Base-by-base conservation (phyloP, 225 moss, liverwort and hornwort genomes). In the Marchantia paleacea region DNA sequence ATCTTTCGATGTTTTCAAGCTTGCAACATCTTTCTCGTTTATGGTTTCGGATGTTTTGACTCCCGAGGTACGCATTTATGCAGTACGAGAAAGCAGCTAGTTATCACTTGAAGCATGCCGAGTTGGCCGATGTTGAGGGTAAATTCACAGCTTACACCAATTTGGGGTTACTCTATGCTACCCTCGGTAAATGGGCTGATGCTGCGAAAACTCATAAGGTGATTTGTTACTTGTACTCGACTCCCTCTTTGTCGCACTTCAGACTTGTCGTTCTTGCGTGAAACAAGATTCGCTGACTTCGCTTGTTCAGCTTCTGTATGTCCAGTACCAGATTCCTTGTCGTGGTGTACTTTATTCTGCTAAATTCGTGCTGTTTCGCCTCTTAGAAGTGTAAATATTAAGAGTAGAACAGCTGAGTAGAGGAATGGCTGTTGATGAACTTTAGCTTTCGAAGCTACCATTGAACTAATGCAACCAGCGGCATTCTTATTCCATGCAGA, bases 141-240 rank as follows among this genome's bases (percentile, higher is more conserved):
- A 88, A 81, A 50, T 93, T 91, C 75, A 88, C 87, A 64, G 90
- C 87, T 78, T 93, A 85, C 81, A 93, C 95, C 4, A 97, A 97
- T 76, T 69, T 97, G 65, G 97, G 93, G 7, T 76, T 97, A 68
- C 64, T 95, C 0, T 91, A 87, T 49, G 86, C 93, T 72, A 95
- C 87, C 0, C 91, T 97, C n/a, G 90, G 89, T 0, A 91, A 92
- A 89, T 97, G 97, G 97, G 85, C 86, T 0, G 85, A 78, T 22
- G 97, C 93, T 19, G 97, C 91, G 9, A 89, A 90, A 47, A 82
- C 86, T 80, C 95, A 95, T 76, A 93, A 95, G 91, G 97, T 93
- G 72, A 74, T 48, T 7, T 50, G 19, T 22, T 24, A 63, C 12
- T 78, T 8, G 7, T 24, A 28, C 24, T 13, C 28, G 24, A 62